Evolutionary conservation across 805 yeast genomes (phyloP).

Genomic region (Lipomyces sp.): DNA sequence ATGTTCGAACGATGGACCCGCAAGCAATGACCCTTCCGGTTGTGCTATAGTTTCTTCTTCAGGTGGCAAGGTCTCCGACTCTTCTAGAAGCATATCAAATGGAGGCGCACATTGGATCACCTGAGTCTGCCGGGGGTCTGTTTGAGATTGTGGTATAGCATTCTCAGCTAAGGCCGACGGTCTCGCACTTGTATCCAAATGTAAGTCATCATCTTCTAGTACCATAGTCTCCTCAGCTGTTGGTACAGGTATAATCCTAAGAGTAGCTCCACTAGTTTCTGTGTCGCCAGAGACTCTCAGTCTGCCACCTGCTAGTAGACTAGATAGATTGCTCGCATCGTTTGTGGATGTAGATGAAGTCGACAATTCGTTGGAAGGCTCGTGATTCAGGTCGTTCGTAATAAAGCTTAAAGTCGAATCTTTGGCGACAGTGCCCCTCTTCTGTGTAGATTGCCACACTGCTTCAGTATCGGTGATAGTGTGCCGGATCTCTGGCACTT

Average conservation of each 20-base stretch:
- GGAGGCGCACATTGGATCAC: not conserved
- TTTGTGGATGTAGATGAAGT: not conserved
- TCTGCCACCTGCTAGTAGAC: not conserved
- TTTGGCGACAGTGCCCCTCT: not conserved
- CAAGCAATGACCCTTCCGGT: not conserved
- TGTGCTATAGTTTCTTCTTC: not conserved
- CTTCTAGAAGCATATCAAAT: not conserved
- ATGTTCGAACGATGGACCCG: too few relatives aligned
- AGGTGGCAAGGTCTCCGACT: not conserved
- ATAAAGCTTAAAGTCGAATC: not conserved
- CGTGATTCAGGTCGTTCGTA: not conserved
- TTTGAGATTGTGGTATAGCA: not conserved
- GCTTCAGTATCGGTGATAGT: not conserved
- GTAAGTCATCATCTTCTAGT: not conserved
- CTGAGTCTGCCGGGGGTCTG: not conserved
- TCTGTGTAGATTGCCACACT: not conserved
- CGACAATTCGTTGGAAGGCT: not conserved
- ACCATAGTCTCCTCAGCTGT: not conserved
- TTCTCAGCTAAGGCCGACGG: not conserved
- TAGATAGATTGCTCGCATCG: not conserved
- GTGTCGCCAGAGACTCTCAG: not conserved
- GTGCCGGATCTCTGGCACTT: too few relatives aligned
- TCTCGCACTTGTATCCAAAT: not conserved
- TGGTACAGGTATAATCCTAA: not conserved
- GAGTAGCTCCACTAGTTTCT: not conserved